phyloP scores from a whole-genome alignment of 2,329 filamentous ascomycete genomes.

The Neocucurbitaria cava region DNA sequence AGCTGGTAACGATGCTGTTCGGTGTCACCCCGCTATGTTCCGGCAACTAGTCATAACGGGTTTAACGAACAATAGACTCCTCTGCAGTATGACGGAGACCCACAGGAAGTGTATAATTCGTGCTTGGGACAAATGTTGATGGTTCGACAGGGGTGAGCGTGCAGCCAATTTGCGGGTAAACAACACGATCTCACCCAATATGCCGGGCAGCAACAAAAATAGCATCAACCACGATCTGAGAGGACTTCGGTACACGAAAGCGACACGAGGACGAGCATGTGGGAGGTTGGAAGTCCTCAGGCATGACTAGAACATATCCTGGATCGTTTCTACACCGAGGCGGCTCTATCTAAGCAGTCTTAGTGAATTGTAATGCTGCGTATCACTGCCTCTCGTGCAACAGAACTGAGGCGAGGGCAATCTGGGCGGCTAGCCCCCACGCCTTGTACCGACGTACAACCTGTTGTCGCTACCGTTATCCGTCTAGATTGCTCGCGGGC shows the following conservation, averaged over 20 bases:
- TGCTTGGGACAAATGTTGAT: background rate
- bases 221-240: conserved; percentile 14
- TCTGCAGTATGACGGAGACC: background rate
- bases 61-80: conserved; percentile 11
- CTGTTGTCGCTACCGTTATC: background rate
- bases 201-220: conserved; percentile 27
- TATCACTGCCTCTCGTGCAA: background rate
- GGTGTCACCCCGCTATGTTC: conserved; percentile 1
- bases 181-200: conserved; percentile 13
- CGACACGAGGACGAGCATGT: background rate
- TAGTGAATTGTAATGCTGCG: background rate
- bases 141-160: conserved; percentile 16
- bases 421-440: background rate
- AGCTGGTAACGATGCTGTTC: conserved; percentile 2
- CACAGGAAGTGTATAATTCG: background rate
- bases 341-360: too few species aligned
- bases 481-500: background rate
- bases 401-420: background rate
- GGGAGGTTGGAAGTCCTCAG: background rate
- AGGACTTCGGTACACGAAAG: conserved; percentile 7
- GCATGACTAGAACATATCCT: background rate
- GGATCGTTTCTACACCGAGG: background rate
- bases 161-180: conserved; percentile 39
- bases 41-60: conserved; percentile 6
- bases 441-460: background rate